Base-by-base conservation (phyloP, 345 rosid genomes). In the Xanthoceras sorbifolium region DNA sequence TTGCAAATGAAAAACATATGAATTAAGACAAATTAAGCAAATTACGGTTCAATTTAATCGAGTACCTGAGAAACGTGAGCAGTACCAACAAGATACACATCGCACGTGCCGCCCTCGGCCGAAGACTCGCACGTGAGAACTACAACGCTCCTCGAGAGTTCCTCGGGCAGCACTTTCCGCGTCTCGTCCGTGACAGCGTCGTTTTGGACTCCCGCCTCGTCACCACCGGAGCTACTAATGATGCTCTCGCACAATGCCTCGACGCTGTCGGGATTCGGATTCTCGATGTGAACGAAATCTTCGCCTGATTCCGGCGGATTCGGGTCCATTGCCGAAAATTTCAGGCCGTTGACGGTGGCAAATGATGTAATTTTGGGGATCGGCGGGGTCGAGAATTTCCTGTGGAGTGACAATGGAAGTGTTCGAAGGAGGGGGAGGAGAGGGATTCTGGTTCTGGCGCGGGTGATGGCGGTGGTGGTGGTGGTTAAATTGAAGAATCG, bases 51-150 rank as follows among this genome's bases (percentile, higher is more conserved):
- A 8, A 20, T 8, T 42, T 6, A 32, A 75, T 38, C 42, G 31
- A 48, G 52, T 77, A 90, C 99, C 98, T 89, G 84, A 11, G 98
- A 97, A 34, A 94, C 97, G 78, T 97, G 99, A 69, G 95, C 96
- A 60, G 98, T 94, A 25, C 98, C 99, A 57, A 97, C 88, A 84
- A 97, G 68, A 75, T 87, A 89, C 11, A 97, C 99, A 78, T 92
- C 89, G 79, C 99, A 97, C 22, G 78, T 80, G 77, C 98, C 97
- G 26, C 91, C 88, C 42, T 79, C 92, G 25, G 86, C 91, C 15
- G 87, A 46, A 28, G 97, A 92, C 67, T 91, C 97, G 75, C 99
- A 97, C 7, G 89, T 86, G 60, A 97, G 89, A 65, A 82, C 76
- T 82, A 86, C 82, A 70, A 97, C 94, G 83, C 84, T 86, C 57